Evolutionary conservation across 441 rosid genomes (phyloP), one percentile per base, ranked within the genome.

Genomic region (Macaranga tanarius): DNA sequence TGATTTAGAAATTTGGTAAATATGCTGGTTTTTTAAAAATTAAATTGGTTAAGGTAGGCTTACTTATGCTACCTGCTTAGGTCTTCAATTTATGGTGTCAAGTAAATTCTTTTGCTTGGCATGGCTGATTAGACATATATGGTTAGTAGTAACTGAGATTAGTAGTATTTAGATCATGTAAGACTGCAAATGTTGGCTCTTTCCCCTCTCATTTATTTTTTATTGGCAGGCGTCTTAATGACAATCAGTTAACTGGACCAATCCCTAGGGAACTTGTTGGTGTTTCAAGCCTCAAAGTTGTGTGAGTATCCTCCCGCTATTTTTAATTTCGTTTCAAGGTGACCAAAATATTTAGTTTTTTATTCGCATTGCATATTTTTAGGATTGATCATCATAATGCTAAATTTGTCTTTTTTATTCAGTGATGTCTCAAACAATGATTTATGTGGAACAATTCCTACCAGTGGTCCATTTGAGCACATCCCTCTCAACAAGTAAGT

Each of bases 381-480:
- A 65, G 56, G 15, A 50, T 8, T 75, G 20, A 28, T 25, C 28
- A 17, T 58, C 10, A 19, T 17, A 25, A 42, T 42, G 23, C 40
- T 28, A 40, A 61, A 5, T 22, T 62, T 38, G 67, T 65, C 73
- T 62, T 55, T 68, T 75, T 68, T 71, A 22, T 74, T 25, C 79
- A 95, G 99, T 62, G 97, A 95, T 77, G 93, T 92, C 61, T 86
- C 99, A 5, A 87, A 67, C 85, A 95, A 95, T 84, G 82, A 92
- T 85, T 79, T 95, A 64, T 95, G 99, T 79, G 99, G 99, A 79
- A 91, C 99, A 61, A 90, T 95, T 83, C 97, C 99, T 70, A 84
- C 97, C 60, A 80, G 58, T 4, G 97, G 99, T 52, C 92, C 97
- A 62, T 92, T 95, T 77, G 88, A 86, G 83, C 93, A 81, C 85